Base-by-base conservation (phyloP, 768 basidiomycete genomes). In the Boletus pseudo-olivaceus region DNA sequence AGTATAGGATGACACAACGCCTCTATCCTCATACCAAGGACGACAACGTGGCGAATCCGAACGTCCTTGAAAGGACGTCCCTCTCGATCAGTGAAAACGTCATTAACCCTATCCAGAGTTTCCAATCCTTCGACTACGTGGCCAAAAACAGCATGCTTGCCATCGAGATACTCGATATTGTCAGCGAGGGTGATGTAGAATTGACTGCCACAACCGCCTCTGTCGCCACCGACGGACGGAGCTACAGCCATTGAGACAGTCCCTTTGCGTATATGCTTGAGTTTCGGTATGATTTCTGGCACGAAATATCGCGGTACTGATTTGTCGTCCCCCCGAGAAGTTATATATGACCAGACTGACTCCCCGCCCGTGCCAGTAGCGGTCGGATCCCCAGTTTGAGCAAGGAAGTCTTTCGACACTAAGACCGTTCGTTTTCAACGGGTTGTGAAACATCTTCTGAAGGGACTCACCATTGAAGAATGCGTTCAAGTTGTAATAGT, bases 201-300 rank as follows among this genome's bases (percentile, higher is more conserved):
- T 65, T 98, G 97, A 62, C 88, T 90, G 11, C 93, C 96, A 61
- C 92, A 93, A 14, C 94, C 88, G n/a, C 82, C 88, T 57, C 75
- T 73, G 44, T 82, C 75, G 4, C 79, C 83, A 47, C 83, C 85
- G 12, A 87, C 60, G 1, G 83, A 76, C n/a, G 93, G 93, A 3
- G 96, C 90, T 10, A 98, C 84, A 8, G 97, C 97, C 97, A 98
- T 98, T 0, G 94, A 98, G 15, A 99, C 89, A 0, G 93, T 98
- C 19, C 97, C 97, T 60, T 82, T 85, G 9, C 76, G 72, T 0
- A 77, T 78, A 67, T 99, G 97, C 71, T 98, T 98, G 55, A 98
- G 78, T 53, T 79, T 82, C 1, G 90, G 85, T 1, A 82, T 72
- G 51, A 94, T 78, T 67, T 93, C 90, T 0, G 94, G 94, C n/a